Evolutionary conservation across 2,329 filamentous ascomycete species (phyloP), one percentile per base, ranked within the genome.

Genomic region (Venturia carpophila): DNA sequence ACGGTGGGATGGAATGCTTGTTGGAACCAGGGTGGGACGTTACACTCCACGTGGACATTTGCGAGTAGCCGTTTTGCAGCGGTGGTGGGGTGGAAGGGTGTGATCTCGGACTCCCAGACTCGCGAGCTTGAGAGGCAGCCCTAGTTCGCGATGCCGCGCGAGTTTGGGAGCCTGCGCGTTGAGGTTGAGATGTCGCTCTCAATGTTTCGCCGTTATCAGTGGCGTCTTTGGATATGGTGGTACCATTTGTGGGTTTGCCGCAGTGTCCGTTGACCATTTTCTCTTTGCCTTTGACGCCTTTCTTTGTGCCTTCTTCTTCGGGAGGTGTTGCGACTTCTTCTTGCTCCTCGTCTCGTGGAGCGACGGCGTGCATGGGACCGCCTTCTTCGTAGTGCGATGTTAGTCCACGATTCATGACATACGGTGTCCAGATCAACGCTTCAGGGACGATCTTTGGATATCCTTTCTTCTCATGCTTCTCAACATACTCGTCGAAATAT

Each of bases 391-490:
- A 93, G 71, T 91, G 90, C 4, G 88, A 88, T 43, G 89, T 85
- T 69, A 89, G 92, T 74, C 85, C 88, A 58, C 91, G 86, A 34
- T 94, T 93, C 92, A 97, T 97, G 52, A 97, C 87, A 74, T 96
- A 99, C 0, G 94, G 94, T 17, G 92, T 97, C 94, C 94, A 99
- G 13, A 92, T 88, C 34, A 99, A 82, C 21, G 87, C 87, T 56
- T 88, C 86, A 0, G 89, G 85, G 69, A 94, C 89, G 43, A 99
- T 84, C 70, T 87, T 89, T 27, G 96, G 90, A 69, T 96, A 95
- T 11, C 88, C 87, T 73, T 97, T 97, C 61, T 84, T 83, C 72
- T 96, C 90, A 85, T 93, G 96, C 69, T 93, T 94, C 41, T 85
- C 84, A 67, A 97, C 89, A 70, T 96, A 96, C 68, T 93, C 87